phyloP scores from a whole-genome alignment of 202 grass and related monocot species.

The Hordeum pubiflorum region DNA sequence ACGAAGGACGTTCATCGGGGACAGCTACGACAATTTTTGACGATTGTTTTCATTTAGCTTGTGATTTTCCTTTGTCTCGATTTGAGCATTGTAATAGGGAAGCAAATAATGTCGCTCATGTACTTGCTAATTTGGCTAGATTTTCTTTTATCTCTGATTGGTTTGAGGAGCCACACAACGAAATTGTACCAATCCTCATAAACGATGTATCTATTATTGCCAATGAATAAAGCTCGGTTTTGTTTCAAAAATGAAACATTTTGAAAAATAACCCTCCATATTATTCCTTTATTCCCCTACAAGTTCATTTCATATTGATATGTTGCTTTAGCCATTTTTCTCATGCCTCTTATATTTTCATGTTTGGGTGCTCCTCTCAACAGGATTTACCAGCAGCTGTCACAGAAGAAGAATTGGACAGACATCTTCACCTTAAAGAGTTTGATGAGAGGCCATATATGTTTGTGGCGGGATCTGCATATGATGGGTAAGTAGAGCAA shows the following conservation, averaged over 20 bases:
- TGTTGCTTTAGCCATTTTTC: neutral
- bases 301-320: neutral
- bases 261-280: neutral
- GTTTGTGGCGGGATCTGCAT: slow-evolving; percentile 73
- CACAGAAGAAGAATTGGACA: slow-evolving; percentile 61
- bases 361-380: slow-evolving; percentile 18
- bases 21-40: too few species aligned
- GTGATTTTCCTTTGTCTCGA: too few species aligned
- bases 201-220: too few species aligned
- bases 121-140: too few species aligned
- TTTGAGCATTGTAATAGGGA: too few species aligned
- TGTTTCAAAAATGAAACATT: neutral
- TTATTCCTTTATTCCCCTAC: neutral
- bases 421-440: slow-evolving; percentile 84
- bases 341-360: slow-evolving; percentile 8
- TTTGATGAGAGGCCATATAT: slow-evolving; percentile 64
- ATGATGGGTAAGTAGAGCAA: slow-evolving; percentile 67
- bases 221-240: too few species aligned
- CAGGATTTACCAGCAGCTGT: slow-evolving; percentile 78
- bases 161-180: too few species aligned
- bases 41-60: too few species aligned
- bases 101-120: too few species aligned
- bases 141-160: too few species aligned
- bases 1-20: too few species aligned
- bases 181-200: too few species aligned